Percentiles rank a stretch among this genome's conserved stretches.
These are phyloP conservation scores for Dendryphion nanum DNA, from an alignment of 2,329 filamentous ascomycete species.

Conservation along the genomic window DNA sequence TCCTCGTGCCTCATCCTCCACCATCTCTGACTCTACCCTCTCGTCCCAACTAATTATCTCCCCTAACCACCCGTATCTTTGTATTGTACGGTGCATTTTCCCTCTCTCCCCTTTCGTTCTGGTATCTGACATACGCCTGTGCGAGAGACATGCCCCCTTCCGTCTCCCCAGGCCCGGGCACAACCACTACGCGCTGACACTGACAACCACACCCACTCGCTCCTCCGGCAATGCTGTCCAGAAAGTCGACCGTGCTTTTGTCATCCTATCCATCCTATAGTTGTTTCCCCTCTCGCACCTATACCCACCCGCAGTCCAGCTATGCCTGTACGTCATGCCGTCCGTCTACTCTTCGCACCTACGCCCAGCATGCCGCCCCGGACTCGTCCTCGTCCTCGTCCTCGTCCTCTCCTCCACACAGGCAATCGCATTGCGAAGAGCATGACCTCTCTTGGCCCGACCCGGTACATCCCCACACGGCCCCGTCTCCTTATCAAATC, in stretches of 20 bases:
- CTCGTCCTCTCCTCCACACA: constrained; percentile 1
- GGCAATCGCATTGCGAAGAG: constrained; percentile 14
- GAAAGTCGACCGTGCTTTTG: constrained; percentile 34
- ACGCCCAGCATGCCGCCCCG: constrained; percentile 24
- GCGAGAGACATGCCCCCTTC: no score
- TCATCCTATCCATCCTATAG: constrained; percentile 25
- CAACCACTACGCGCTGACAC: constrained; percentile 5
- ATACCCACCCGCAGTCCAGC: constrained; percentile 27
- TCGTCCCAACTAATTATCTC: no score
- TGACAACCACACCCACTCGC: constrained; percentile 4
- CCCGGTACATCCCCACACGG: constrained; percentile 34
- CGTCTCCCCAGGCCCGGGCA: background rate
- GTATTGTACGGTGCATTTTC: no score
- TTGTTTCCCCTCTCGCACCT: constrained; percentile 17
- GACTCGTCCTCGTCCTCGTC: constrained; percentile 3
- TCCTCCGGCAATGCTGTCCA: constrained; percentile 24
- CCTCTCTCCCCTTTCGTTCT: no score
- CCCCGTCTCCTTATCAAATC: constrained; percentile 87
- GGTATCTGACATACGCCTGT: no score
- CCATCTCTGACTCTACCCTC: no score
- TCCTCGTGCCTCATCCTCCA: no score
- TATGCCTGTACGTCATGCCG: constrained; percentile 42
- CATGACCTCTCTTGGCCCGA: constrained; percentile 33
- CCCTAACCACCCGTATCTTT: no score
- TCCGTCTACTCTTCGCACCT: constrained; percentile 26